Conservation (phyloP, 164 flowering plant species). For the Stephania yunnanensis region DNA sequence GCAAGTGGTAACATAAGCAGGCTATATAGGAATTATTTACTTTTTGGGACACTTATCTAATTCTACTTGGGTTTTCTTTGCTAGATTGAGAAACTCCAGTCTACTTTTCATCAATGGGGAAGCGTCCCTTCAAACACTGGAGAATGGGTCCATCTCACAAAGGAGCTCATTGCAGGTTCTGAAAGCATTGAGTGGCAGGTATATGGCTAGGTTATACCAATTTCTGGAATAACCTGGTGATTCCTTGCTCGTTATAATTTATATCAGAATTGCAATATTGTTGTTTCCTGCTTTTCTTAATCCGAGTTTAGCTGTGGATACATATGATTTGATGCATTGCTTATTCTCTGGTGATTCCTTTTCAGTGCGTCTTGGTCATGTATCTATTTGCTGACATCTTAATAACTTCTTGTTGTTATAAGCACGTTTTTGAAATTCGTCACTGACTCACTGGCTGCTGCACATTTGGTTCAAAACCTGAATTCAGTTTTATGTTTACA, state of each 20-base stretch:
- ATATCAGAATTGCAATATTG: too few relatives aligned
- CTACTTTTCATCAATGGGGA: conserved; percentile 73
- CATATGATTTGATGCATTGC: not conserved
- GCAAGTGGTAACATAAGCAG: not conserved
- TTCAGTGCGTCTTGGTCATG: too few relatives aligned
- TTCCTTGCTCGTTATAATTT: too few relatives aligned
- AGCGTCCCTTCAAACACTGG: conserved; percentile 38
- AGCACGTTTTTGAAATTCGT: too few relatives aligned
- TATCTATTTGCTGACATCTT: too few relatives aligned
- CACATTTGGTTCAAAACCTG: too few relatives aligned
- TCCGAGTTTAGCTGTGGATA: not conserved
- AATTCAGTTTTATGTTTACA: too few relatives aligned
- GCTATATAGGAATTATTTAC: not conserved
- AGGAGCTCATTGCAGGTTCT: conserved; percentile 58
- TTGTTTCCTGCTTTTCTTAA: not conserved
- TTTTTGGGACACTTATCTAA: not conserved
- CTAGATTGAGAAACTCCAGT: conserved; percentile 74
- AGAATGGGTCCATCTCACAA: conserved; percentile 44
- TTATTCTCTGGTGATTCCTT: not conserved
- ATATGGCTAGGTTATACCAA: not conserved
- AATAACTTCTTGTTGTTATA: too few relatives aligned
- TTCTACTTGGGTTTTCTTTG: conserved; percentile 5
- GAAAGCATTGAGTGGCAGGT: conserved; percentile 98
- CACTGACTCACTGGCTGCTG: too few relatives aligned
- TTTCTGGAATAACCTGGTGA: too few relatives aligned